Percentiles rank a stretch among this genome's conserved stretches.
Evolutionary conservation across 257 asterid species (phyloP).

Genomic region (Misopates orontium): DNA sequence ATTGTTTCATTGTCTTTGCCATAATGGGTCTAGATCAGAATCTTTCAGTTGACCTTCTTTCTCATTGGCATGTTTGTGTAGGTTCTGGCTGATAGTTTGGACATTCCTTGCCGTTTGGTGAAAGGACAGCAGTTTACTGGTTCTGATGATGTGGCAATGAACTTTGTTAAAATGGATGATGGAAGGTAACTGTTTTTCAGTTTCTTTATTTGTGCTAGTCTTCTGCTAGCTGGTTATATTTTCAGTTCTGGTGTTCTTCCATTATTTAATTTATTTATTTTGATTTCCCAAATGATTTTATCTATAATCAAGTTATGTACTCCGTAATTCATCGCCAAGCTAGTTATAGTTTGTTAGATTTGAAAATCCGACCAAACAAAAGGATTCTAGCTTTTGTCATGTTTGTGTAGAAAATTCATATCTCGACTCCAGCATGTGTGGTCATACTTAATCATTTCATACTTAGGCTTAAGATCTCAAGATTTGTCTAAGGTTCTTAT

Average conservation of each 20-base stretch:
- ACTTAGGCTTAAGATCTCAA: no score
- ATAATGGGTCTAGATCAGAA: neutral
- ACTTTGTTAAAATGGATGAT: conserved; percentile 66
- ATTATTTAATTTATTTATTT: neutral
- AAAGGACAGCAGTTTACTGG: conserved; percentile 92
- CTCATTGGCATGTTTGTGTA: conserved; percentile 41
- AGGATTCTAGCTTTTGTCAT: neutral
- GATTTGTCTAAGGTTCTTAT: no score
- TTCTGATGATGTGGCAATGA: conserved; percentile 89
- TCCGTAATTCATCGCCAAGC: conserved; percentile 24
- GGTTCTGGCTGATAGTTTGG: conserved; percentile 92
- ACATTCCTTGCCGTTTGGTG: conserved; percentile 82
- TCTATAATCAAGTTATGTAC: conserved; percentile 4
- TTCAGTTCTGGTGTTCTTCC: conserved; percentile 1
- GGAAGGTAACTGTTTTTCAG: conserved; percentile 60
- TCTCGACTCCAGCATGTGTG: conserved; percentile 18
- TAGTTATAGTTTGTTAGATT: neutral
- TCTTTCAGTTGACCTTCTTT: conserved; percentile 18
- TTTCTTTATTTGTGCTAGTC: conserved; percentile 22
- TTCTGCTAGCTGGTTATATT: conserved; percentile 6
- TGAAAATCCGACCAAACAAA: neutral
- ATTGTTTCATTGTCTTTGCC: no score
- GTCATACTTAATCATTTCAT: no score
- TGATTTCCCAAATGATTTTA: conserved; percentile 2
- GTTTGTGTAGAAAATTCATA: conserved; percentile 28